A percentile compares a stretch with the other conserved stretches of the same genome.
phyloP scores from a whole-genome alignment of 2,329 filamentous ascomycete genomes.

The Penicillium sp. region DNA sequence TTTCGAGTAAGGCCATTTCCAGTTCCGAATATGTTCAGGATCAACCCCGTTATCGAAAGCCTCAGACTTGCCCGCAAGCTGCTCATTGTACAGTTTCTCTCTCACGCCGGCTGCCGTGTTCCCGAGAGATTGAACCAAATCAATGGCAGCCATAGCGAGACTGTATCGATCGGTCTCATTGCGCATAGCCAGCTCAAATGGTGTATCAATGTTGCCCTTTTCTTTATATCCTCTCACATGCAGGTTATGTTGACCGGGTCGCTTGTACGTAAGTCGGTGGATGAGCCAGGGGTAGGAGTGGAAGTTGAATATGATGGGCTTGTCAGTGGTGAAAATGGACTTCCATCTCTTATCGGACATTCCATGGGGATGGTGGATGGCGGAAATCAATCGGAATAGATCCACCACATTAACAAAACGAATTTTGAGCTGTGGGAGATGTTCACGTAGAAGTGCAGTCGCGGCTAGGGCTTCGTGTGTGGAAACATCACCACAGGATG shows the following conservation, averaged over 20 bases:
- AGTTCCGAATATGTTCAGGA: slow-evolving; percentile 63
- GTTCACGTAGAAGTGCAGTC: slow-evolving; percentile 68
- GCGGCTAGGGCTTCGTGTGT: slow-evolving; percentile 74
- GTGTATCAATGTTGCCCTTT: slow-evolving; percentile 82
- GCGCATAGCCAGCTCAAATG: slow-evolving; percentile 73
- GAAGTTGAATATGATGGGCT: slow-evolving; percentile 79
- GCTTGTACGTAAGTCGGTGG: slow-evolving; percentile 73
- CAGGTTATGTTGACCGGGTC: slow-evolving; percentile 65
- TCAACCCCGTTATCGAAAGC: slow-evolving; percentile 72
- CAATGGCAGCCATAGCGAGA: slow-evolving; percentile 73
- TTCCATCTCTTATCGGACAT: slow-evolving; percentile 65
- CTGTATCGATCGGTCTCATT: slow-evolving; percentile 77
- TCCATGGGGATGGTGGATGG: slow-evolving; percentile 70
- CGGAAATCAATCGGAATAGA: slow-evolving; percentile 74
- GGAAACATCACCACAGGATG: slow-evolving; percentile 70
- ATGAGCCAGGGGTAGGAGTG: slow-evolving; percentile 80
- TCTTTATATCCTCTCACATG: slow-evolving; percentile 78
- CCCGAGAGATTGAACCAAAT: slow-evolving; percentile 61
- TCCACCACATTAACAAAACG: slow-evolving; percentile 80
- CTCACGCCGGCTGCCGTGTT: slow-evolving; percentile 64
- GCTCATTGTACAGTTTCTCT: slow-evolving; percentile 63
- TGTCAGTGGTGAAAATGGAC: slow-evolving; percentile 69
- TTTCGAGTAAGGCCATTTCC: slow-evolving; percentile 59
- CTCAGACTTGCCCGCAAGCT: slow-evolving; percentile 63
- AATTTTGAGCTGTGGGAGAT: slow-evolving; percentile 71